Percentiles rank a stretch among this genome's conserved stretches.
phyloP scores from a whole-genome alignment of 1,139 yeast genomes.

The Scheffersomyces titani region DNA sequence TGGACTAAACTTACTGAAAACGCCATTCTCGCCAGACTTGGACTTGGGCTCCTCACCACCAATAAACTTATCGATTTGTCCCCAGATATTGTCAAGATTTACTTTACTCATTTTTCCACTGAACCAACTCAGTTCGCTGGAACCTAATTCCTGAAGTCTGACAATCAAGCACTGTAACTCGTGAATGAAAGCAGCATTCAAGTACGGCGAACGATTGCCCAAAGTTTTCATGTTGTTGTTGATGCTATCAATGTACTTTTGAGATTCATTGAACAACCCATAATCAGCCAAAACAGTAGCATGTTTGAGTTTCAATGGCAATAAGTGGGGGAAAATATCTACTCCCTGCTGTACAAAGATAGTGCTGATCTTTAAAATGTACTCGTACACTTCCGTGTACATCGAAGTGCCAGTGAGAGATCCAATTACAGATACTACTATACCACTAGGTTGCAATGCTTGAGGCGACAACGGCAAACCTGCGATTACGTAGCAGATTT shows the following conservation, averaged over 20 bases:
- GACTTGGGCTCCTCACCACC: constrained; percentile 73
- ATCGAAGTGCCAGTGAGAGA: constrained; percentile 30
- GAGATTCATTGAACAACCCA: constrained; percentile 59
- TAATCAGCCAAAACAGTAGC: constrained; percentile 66
- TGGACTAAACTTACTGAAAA: constrained; percentile 75
- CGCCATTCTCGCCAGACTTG: constrained; percentile 49
- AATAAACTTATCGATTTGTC: constrained; percentile 84
- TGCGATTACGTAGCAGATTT: constrained; percentile 50
- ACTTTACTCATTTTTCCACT: constrained; percentile 69
- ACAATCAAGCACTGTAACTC: constrained; percentile 44
- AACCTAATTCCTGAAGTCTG: constrained; percentile 46
- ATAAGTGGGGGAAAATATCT: constrained; percentile 49
- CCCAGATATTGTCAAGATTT: constrained; percentile 84
- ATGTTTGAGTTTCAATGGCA: constrained; percentile 58
- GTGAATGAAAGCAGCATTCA: constrained; percentile 34
- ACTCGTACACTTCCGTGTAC: constrained; percentile 76
- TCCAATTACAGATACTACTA: constrained; percentile 28
- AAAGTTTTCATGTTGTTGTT: constrained; percentile 41
- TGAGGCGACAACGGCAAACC: constrained; percentile 43
- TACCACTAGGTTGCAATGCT: constrained; percentile 20
- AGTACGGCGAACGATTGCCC: constrained; percentile 37
- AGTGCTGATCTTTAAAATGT: constrained; percentile 34
- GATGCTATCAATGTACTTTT: constrained; percentile 57
- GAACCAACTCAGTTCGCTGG: constrained; percentile 57
- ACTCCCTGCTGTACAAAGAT: constrained; percentile 21